These are phyloP conservation scores for Adiantum capillusveneris DNA, from an alignment of 75 land plant species.

Conservation along the genomic window DNA sequence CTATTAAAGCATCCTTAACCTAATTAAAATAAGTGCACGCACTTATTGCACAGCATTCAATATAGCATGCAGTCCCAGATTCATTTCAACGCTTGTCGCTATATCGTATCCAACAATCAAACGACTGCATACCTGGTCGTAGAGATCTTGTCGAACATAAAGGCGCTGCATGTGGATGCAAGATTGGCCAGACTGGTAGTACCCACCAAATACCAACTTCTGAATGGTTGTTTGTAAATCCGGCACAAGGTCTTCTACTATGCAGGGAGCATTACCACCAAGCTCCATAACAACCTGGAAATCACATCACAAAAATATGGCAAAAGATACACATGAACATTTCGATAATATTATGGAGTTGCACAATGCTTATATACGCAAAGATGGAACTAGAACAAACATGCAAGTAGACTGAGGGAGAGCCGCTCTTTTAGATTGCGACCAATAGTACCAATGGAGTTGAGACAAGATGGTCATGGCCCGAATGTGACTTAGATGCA, in stretches of 20 bases:
- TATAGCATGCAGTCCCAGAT: too few relatives aligned
- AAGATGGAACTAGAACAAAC: too few relatives aligned
- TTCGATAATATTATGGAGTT: too few relatives aligned
- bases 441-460: too few relatives aligned
- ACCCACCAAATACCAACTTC: slow-evolving; percentile 33
- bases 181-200: slow-evolving; percentile 38
- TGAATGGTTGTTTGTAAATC: slow-evolving; percentile 24
- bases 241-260: slow-evolving; percentile 40
- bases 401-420: too few relatives aligned
- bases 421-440: too few relatives aligned
- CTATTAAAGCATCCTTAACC: slow-evolving; percentile 35
- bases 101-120: neutral
- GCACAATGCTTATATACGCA: too few relatives aligned
- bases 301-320: too few relatives aligned
- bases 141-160: slow-evolving; percentile 27
- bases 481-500: too few relatives aligned
- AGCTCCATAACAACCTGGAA: slow-evolving; percentile 42
- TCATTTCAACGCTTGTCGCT: neutral
- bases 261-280: slow-evolving; percentile 47
- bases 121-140: slow-evolving; percentile 16
- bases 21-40: slow-evolving; percentile 1
- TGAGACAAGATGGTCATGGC: too few relatives aligned
- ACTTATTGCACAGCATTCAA: too few relatives aligned
- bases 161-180: slow-evolving; percentile 44
- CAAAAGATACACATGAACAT: too few relatives aligned